A percentile compares a stretch with the other conserved stretches of the same genome.
phyloP scores from a whole-genome alignment of 495 filamentous ascomycete genomes.

The Mytilinidion resinicola region DNA sequence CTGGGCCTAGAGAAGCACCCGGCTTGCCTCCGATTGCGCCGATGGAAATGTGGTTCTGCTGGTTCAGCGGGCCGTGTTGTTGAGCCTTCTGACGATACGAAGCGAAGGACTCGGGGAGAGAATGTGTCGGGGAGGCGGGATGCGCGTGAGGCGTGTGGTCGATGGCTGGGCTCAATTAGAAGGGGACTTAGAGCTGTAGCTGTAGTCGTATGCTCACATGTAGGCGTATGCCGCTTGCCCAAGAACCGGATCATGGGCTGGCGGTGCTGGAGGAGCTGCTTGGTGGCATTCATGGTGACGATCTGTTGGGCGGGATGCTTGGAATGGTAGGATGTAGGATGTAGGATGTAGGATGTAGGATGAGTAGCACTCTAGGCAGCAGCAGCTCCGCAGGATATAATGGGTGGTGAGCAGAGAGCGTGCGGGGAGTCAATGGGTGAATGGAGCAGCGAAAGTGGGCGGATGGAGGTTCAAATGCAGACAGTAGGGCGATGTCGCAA shows the following conservation, averaged over 20 bases:
- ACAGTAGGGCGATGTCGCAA: too few species aligned
- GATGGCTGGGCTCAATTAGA: conserved; percentile 44
- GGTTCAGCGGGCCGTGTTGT: conserved; percentile 82
- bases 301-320: not conserved
- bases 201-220: conserved; percentile 47
- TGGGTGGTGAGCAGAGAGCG: too few species aligned
- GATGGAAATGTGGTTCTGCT: conserved; percentile 41
- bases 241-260: conserved; percentile 75
- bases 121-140: conserved; percentile 56
- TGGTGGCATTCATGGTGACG: conserved; percentile 34
- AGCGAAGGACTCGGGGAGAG: conserved; percentile 71
- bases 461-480: too few species aligned
- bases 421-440: too few species aligned
- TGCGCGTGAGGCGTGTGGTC: conserved; percentile 66
- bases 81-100: conserved; percentile 86
- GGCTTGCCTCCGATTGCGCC: conserved; percentile 57
- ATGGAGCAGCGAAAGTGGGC: too few species aligned
- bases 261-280: conserved; percentile 29
- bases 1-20: conserved; percentile 61
- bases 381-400: too few species aligned
- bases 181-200: not conserved
- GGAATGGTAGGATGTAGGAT: not conserved
- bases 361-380: too few species aligned
- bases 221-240: conserved; percentile 74
- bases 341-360: not conserved